Base-by-base conservation (phyloP, 2,329 filamentous ascomycete species). In the Talaromyces sp. region DNA sequence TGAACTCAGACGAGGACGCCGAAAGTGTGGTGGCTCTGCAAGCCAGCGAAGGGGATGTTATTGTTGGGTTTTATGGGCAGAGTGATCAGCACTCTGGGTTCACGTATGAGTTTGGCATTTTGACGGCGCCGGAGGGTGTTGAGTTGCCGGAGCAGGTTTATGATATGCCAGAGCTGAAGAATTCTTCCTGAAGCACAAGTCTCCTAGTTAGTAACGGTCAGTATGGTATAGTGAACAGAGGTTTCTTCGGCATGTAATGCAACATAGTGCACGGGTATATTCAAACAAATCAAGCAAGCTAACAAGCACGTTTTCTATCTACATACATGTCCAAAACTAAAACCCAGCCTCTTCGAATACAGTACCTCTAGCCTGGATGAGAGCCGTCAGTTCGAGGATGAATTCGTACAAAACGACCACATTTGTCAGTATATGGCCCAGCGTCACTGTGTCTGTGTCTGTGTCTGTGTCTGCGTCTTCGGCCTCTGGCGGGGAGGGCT, bases 381-480 rank as follows among this genome's bases (percentile, higher is more conserved):
- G 75, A 28, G 89, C 88, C 1, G 89, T 87, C 60, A 93, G 74
- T 73, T 95, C 91, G 56, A 93, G 81, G 56, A 93, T 75, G 71
- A 95, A 95, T 39, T 90, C 89, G 72, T 95, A 91, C 61, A 92
- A 79, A 57, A 93, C 84, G 62, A 93, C 85, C 47, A 89, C 85
- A 72, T 93, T 95, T 6, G 90, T 93, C 64, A 95, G 78, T 11
- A 93, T 80, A 71, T 93, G 90, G 47, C 88, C 91, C 4, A 95
- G 84, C 8, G 88, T 91, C 8, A 86, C 88, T 10, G 80, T 49
- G 10, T 56, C 42, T 57, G 27, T 28, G 27, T 28, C 27, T 28
- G 27, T 28, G 1, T 28, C 88, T 10, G 80, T 49, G 17, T 52
- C 88, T 10, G 80, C 39, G 17, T 52, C 42, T 58, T 57, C 47